Conservation (phyloP, 2,329 filamentous ascomycete species). For the Fusarium sp. region DNA sequence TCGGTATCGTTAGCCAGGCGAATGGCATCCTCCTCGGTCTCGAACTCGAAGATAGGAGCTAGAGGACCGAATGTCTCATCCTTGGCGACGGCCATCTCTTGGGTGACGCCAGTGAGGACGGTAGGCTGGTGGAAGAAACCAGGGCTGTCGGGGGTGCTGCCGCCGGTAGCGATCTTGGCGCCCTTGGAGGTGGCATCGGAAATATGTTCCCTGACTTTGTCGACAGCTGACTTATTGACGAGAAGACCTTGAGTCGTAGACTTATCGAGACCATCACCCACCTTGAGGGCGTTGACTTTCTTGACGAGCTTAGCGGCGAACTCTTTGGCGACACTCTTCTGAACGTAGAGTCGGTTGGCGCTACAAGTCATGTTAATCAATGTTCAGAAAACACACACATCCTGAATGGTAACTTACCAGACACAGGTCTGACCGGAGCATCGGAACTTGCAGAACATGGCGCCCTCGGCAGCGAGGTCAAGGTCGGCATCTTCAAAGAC, state of each 20-base stretch:
- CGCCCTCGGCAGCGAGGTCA: conserved; percentile 67
- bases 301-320: conserved; percentile 47
- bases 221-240: conserved; percentile 73
- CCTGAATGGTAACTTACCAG: conserved; percentile 48
- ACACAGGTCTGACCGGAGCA: conserved; percentile 73
- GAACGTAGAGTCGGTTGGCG: conserved; percentile 53
- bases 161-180: conserved; percentile 67
- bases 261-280: conserved; percentile 43
- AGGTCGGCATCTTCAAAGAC: conserved; percentile 75
- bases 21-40: conserved; percentile 54
- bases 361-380: conserved; percentile 28
- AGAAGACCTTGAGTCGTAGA: conserved; percentile 52
- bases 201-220: conserved; percentile 71
- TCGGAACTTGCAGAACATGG: conserved; percentile 57
- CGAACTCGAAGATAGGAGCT: conserved; percentile 47
- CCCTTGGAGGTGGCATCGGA: conserved; percentile 71
- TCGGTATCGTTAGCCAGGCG: conserved; percentile 54
- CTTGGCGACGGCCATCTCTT: conserved; percentile 45
- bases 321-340: conserved; percentile 46
- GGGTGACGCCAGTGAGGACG: conserved; percentile 68
- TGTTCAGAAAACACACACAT: no score
- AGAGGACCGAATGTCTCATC: conserved; percentile 51
- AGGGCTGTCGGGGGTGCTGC: conserved; percentile 73
- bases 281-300: conserved; percentile 45
- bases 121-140: conserved; percentile 77